These are phyloP conservation scores for Chalciporus pseudorubinellus DNA, from an alignment of 768 basidiomycete genomes.

Conservation along the genomic window DNA sequence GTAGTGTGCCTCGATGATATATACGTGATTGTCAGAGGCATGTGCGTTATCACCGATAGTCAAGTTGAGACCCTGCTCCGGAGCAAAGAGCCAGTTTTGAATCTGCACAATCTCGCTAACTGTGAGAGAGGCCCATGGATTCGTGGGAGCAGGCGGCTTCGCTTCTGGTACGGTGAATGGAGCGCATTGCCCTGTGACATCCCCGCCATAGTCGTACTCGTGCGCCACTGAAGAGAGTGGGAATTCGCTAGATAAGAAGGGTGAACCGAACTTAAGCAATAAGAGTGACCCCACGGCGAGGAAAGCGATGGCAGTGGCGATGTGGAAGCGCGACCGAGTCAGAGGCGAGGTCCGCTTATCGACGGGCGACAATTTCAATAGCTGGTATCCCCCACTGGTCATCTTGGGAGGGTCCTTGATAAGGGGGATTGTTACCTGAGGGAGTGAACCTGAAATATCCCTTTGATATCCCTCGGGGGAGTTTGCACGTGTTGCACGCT, in stretches of 20 bases:
- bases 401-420: conserved; percentile 9
- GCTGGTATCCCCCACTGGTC: conserved; percentile 18
- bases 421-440: background rate
- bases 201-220: conserved; percentile 2
- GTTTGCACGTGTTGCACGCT: too few species aligned
- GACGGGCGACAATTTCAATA: conserved; percentile 8
- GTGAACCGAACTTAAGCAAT: conserved; percentile 4
- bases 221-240: background rate
- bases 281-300: conserved; percentile 12
- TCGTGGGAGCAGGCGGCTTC: conserved; percentile 40
- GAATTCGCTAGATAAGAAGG: conserved; percentile 1
- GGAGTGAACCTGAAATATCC: too few species aligned
- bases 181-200: conserved; percentile 34
- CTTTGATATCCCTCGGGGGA: background rate
- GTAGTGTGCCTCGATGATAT: conserved; percentile 47
- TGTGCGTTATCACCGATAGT: conserved; percentile 34
- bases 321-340: conserved; percentile 11
- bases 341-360: background rate
- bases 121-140: conserved; percentile 53
- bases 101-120: conserved; percentile 43
- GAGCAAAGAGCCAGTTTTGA: conserved; percentile 44
- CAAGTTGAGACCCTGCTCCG: conserved; percentile 46
- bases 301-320: conserved; percentile 13
- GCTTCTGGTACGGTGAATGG: conserved; percentile 33
- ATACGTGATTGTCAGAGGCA: conserved; percentile 49